Conservation (phyloP, 192 early-diverging fungal genomes). For the Backusella sp. region DNA sequence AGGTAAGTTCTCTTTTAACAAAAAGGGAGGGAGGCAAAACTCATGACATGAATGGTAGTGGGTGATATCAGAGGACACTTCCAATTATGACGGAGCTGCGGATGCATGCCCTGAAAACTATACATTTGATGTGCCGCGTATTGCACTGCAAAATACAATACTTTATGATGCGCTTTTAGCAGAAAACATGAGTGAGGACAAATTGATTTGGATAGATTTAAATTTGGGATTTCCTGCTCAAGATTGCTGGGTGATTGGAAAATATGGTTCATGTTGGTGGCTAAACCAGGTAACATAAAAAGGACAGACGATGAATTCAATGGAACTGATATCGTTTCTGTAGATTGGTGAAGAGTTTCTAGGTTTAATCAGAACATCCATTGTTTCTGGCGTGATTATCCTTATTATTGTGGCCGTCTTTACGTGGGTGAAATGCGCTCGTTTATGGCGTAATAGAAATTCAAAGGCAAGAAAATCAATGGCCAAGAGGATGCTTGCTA, state of each 20-base stretch:
- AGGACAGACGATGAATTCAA: not conserved
- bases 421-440: slow-evolving; percentile 30
- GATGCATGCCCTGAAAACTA: slow-evolving; percentile 16
- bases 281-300: slow-evolving; percentile 8
- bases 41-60: slow-evolving; percentile 5
- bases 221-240: slow-evolving; percentile 12
- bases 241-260: slow-evolving; percentile 30
- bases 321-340: not conserved
- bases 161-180: slow-evolving; percentile 1
- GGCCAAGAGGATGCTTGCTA: slow-evolving; percentile 17
- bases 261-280: slow-evolving; percentile 28
- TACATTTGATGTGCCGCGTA: slow-evolving; percentile 20
- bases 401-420: slow-evolving; percentile 25
- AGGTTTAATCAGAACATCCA: slow-evolving; percentile 25
- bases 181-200: not conserved
- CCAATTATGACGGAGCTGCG: slow-evolving; percentile 17
- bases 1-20: not conserved
- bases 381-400: slow-evolving; percentile 27
- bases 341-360: slow-evolving; percentile 12
- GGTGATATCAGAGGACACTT: slow-evolving; percentile 9
- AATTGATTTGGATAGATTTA: slow-evolving; percentile 27
- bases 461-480: slow-evolving; percentile 20
- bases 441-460: slow-evolving; percentile 24
- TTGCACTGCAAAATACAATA: slow-evolving; percentile 10
- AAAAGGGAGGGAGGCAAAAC: too few species aligned